Conservation (phyloP, 352 stramenopile genomes). For the Globisporangium splendens region DNA sequence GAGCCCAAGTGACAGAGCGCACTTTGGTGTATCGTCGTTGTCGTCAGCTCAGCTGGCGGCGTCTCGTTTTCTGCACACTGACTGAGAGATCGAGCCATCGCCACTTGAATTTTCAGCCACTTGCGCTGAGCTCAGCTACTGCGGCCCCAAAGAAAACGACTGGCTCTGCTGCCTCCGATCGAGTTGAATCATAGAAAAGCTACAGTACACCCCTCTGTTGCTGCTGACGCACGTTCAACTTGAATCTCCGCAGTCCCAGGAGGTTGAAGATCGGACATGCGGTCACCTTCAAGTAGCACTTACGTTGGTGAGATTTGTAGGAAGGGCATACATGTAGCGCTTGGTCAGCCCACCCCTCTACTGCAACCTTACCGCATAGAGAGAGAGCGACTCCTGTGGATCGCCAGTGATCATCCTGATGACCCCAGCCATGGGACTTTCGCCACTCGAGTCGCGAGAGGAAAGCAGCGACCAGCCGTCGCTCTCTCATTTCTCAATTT, state of each 20-base stretch:
- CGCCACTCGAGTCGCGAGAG: no score
- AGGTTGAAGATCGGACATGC: conserved; percentile 9
- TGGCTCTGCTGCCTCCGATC: background rate
- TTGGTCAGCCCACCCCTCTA: background rate
- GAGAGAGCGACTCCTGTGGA: no score
- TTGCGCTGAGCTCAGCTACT: background rate
- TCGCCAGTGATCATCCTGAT: no score
- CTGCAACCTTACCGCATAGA: background rate
- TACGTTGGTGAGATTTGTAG: background rate
- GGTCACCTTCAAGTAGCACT: conserved; percentile 5
- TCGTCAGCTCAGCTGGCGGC: background rate
- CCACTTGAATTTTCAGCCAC: background rate
- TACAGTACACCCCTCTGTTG: background rate
- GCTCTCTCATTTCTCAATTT: conserved; percentile 10
- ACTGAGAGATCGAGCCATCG: no score
- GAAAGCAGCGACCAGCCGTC: background rate
- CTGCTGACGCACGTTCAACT: conserved; percentile 8
- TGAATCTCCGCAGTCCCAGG: conserved; percentile 9
- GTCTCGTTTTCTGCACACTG: background rate
- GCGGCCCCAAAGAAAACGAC: conserved; percentile 1
- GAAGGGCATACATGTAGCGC: no score
- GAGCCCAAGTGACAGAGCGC: no score
- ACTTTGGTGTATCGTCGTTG: background rate
- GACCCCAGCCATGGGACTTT: no score
- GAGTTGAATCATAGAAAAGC: background rate